A percentile compares a stretch with the other conserved stretches of the same genome.
Conservation (phyloP, 306 rosid genomes). For the Trifolium repens region DNA sequence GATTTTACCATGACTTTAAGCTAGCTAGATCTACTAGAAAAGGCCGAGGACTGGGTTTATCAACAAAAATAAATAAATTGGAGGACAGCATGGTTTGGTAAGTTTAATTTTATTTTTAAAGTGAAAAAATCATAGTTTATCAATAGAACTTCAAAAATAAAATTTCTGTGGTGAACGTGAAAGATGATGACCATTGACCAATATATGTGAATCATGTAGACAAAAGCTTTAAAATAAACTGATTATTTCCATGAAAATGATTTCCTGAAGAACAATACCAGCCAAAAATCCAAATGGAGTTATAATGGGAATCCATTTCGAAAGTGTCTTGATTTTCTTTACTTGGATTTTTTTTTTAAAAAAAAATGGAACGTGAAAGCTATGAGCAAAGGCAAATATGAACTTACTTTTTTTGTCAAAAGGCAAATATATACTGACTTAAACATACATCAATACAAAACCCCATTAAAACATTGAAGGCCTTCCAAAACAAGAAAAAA, state of each 20-base stretch:
- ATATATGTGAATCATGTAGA: neutral
- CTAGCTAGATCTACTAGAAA: too few relatives aligned
- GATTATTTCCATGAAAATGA: neutral
- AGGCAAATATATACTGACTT: constrained; percentile 34
- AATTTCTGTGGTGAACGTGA: neutral
- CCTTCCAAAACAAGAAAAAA: constrained; percentile 33
- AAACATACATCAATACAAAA: constrained; percentile 39
- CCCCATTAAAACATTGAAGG: constrained; percentile 40
- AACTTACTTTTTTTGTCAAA: constrained; percentile 1
- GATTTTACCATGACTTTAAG: too few relatives aligned
- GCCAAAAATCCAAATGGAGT: neutral
- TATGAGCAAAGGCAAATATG: constrained; percentile 31
- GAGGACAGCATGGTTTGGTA: too few relatives aligned
- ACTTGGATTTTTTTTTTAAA: neutral
- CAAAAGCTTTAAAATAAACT: neutral
- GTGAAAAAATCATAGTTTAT: too few relatives aligned
- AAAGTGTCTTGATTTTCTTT: constrained; percentile 7
- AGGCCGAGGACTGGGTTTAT: too few relatives aligned
- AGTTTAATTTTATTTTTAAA: too few relatives aligned
- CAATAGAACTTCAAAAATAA: neutral
- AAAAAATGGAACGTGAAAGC: neutral
- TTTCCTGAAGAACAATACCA: neutral
- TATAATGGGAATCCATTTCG: constrained; percentile 1
- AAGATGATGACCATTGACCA: neutral
- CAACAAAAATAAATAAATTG: too few relatives aligned